These are phyloP conservation scores for Haematococcus lacustris DNA, from an alignment of 139 green algal species.

Conservation along the genomic window DNA sequence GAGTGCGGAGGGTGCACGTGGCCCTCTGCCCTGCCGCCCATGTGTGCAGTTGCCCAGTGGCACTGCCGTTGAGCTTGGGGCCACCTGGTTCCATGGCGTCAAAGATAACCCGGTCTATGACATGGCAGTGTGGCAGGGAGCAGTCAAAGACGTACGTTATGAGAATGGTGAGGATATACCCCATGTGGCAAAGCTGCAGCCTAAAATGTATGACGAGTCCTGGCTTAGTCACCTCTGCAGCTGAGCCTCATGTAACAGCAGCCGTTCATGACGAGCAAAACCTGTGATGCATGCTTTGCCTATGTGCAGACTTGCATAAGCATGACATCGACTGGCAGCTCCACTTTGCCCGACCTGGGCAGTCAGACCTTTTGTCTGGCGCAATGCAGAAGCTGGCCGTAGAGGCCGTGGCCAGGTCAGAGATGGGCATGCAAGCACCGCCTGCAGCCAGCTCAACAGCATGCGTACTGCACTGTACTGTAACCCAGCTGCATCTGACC, in stretches of 20 bases:
- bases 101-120: constrained; percentile 34
- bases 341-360: constrained; percentile 8
- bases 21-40: neutral
- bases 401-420: constrained; percentile 3
- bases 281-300: neutral
- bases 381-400: neutral
- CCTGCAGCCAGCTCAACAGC: neutral
- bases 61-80: constrained; percentile 23
- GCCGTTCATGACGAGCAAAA: neutral
- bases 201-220: neutral
- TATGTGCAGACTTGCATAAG: constrained; percentile 6
- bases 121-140: constrained; percentile 22
- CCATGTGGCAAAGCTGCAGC: neutral
- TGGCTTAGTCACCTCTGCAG: neutral
- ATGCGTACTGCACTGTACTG: neutral
- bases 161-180: constrained; percentile 5
- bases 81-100: constrained; percentile 38
- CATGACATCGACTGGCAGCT: constrained; percentile 17
- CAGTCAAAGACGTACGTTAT: constrained; percentile 1
- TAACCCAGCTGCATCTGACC: neutral
- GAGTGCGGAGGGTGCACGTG: neutral
- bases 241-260: neutral
- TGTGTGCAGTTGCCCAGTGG: constrained; percentile 19
- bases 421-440: neutral
- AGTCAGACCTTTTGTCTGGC: neutral